Percentiles rank a stretch among this genome's conserved stretches.
Evolutionary conservation across 2,329 filamentous ascomycete species (phyloP).

Genomic region (Aspergillus candidus): DNA sequence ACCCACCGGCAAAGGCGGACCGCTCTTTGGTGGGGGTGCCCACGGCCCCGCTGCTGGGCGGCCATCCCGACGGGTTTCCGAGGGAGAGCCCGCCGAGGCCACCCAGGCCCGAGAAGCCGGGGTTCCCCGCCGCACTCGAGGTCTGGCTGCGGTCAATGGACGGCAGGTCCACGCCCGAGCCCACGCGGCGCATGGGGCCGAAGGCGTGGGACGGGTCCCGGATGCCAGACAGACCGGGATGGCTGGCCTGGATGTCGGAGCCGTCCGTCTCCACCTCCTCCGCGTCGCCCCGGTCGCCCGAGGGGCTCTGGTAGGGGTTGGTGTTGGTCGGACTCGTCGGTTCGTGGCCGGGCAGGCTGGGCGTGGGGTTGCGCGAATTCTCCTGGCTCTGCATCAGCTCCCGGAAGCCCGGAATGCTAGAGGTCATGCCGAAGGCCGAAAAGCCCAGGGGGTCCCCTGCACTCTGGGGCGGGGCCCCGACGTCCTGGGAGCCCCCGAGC

Average conservation of each 20-base stretch:
- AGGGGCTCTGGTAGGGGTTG: slow-evolving; percentile 91
- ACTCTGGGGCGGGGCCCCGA: slow-evolving; percentile 47
- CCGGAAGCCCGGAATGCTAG: slow-evolving; percentile 52
- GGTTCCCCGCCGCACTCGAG: slow-evolving; percentile 71
- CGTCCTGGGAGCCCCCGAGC: slow-evolving; percentile 69
- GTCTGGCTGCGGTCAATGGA: slow-evolving; percentile 88
- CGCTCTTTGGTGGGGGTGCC: slow-evolving; percentile 64
- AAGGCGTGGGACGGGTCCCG: slow-evolving; percentile 50
- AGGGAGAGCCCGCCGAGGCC: slow-evolving; percentile 49
- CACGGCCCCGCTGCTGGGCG: slow-evolving; percentile 57
- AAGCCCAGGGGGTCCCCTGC: slow-evolving; percentile 51
- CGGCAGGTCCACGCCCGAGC: slow-evolving; percentile 48
- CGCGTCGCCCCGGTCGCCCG: slow-evolving; percentile 63
- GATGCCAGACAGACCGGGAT: slow-evolving; percentile 49
- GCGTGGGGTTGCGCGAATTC: slow-evolving; percentile 52
- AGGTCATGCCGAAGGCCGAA: slow-evolving; percentile 55
- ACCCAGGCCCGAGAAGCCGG: slow-evolving; percentile 61
- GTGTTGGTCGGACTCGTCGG: slow-evolving; percentile 88
- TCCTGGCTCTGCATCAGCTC: slow-evolving; percentile 54
- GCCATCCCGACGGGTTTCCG: slow-evolving; percentile 44
- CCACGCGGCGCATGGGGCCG: slow-evolving; percentile 50
- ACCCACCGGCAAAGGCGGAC: slow-evolving; percentile 44
- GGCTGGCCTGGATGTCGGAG: slow-evolving; percentile 47
- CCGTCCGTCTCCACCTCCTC: slow-evolving; percentile 55
- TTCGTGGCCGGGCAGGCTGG: slow-evolving; percentile 51